Evolutionary conservation across 2,329 filamentous ascomycete genomes (phyloP).

Genomic region (Ascochyta viciae-villosae): DNA sequence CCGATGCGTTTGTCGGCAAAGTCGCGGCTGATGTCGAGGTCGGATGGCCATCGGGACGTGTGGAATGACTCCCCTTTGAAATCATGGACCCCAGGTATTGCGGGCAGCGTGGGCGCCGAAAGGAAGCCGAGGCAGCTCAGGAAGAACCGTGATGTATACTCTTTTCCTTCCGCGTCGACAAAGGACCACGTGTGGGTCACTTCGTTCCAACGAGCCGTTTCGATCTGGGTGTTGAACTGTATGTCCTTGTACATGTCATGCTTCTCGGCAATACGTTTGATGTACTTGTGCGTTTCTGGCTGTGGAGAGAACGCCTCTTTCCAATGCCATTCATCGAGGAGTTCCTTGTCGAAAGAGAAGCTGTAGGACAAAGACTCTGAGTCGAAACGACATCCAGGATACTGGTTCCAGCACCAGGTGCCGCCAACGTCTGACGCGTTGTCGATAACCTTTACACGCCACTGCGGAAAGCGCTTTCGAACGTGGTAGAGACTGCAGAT

Average conservation of each 20-base stretch:
- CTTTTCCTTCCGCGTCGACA: slow-evolving; percentile 15
- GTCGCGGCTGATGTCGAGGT: slow-evolving; percentile 47
- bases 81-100: slow-evolving; percentile 28
- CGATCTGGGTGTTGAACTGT: slow-evolving; percentile 28
- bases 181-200: slow-evolving; percentile 24
- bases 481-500: slow-evolving; percentile 31
- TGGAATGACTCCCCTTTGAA: slow-evolving; percentile 47
- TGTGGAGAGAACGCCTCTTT: slow-evolving; percentile 43
- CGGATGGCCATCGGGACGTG: slow-evolving; percentile 65
- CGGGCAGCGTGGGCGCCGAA: slow-evolving; percentile 25
- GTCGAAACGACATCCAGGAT: slow-evolving; percentile 57
- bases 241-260: slow-evolving; percentile 48
- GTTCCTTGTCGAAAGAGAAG: slow-evolving; percentile 52
- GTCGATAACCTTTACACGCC: slow-evolving; percentile 5
- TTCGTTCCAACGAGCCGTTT: slow-evolving; percentile 22
- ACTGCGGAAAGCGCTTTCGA: slow-evolving; percentile 4
- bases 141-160: slow-evolving; percentile 25
- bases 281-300: slow-evolving; percentile 59
- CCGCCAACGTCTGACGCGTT: slow-evolving; percentile 42
- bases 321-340: slow-evolving; percentile 54
- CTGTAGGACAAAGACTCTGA: slow-evolving; percentile 56
- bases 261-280: slow-evolving; percentile 55
- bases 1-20: slow-evolving; percentile 64
- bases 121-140: slow-evolving; percentile 30
- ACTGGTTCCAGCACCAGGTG: slow-evolving; percentile 53